Base-by-base conservation (phyloP, 108 stramenopile species). In the Conticribra weissflogii region DNA sequence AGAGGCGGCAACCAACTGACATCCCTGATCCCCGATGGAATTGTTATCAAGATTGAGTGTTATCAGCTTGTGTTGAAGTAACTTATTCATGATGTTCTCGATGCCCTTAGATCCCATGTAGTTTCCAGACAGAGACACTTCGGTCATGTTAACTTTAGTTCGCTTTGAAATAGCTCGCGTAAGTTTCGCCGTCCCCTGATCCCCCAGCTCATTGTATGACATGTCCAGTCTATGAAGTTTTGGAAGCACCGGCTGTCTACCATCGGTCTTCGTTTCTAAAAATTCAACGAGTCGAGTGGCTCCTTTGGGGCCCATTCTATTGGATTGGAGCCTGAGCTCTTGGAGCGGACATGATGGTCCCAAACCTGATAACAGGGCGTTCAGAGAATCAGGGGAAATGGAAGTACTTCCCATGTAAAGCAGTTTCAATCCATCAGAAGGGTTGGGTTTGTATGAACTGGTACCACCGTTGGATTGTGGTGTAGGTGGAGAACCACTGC, bases 1-100 rank as follows among this genome's bases (percentile, higher is more conserved):
- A 19, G 89, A 90, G 22, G 94, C 94, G 14, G 94, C 94, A 9
- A 95, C 89, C 7, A 95, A 85, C 63, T 95, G 90, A 68, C 94
- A 95, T 32, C 94, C 94, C 59, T 86, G 83, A 65, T 95, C 94
- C 4, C 94, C 89, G 63, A 95, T 95, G n/a, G 78, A 61, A 46
- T 95, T 95, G 50, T 91, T 92, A 69, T 94, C 93, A 14, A 94
- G 72, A 19, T 87, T 86, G 27, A 94, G 71, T 48, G 85, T 91
- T 7, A 88, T 71, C 45, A 94, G 73, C 23, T 87, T 88, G 69
- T 91, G 93, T 29, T 89, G 88, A 16, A 94, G 75, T 15, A 94
- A 67, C 62, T 87, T 89, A 68, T 89, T 94, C 93, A 94, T 94
- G 28, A 94, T 91, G 23, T 78, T 89, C 53, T 91, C 93, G 34